Percentiles rank a stretch among this genome's conserved stretches.
phyloP scores from a whole-genome alignment of 2,329 filamentous ascomycete species.

The Aspergillus luchuensis region DNA sequence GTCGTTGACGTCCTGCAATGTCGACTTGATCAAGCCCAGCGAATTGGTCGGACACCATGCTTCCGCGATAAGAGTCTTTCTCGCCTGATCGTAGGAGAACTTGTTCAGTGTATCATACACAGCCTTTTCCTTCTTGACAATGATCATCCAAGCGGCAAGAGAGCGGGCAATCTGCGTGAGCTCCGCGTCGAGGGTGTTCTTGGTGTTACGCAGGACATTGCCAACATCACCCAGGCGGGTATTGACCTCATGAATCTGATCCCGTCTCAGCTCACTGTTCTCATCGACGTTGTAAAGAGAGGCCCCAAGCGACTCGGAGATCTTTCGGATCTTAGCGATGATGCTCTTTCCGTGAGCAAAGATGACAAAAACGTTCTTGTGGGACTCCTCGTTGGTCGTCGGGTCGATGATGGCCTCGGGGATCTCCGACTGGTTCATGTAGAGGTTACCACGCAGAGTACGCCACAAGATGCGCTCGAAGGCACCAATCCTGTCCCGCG shows the following conservation, averaged over 20 bases:
- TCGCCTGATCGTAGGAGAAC: slow-evolving; percentile 93
- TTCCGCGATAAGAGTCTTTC: slow-evolving; percentile 95
- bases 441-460: slow-evolving; percentile 93
- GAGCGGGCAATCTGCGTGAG: slow-evolving; percentile 90
- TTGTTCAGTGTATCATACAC: slow-evolving; percentile 94
- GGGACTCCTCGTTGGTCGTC: slow-evolving; percentile 83
- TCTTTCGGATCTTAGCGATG: slow-evolving; percentile 97
- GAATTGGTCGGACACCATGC: slow-evolving; percentile 96
- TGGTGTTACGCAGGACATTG: slow-evolving; percentile 92
- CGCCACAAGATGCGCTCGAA: slow-evolving; percentile 98
- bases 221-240: slow-evolving; percentile 85
- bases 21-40: slow-evolving; percentile 83
- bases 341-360: slow-evolving; percentile 99
- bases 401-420: slow-evolving; percentile 90
- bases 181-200: slow-evolving; percentile 89
- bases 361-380: slow-evolving; percentile 99
- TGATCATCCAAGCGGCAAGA: slow-evolving; percentile 93
- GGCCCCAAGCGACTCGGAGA: slow-evolving; percentile 94
- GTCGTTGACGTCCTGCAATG: slow-evolving; percentile 94
- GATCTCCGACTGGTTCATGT: slow-evolving; percentile 99
- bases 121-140: slow-evolving; percentile 97
- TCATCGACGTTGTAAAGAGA: slow-evolving; percentile 97
- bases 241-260: slow-evolving; percentile 98
- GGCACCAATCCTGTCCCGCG: slow-evolving; percentile 85
- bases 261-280: slow-evolving; percentile 89